Conservation (phyloP, 2,329 filamentous ascomycete species). For the Epichloe uncinata region DNA sequence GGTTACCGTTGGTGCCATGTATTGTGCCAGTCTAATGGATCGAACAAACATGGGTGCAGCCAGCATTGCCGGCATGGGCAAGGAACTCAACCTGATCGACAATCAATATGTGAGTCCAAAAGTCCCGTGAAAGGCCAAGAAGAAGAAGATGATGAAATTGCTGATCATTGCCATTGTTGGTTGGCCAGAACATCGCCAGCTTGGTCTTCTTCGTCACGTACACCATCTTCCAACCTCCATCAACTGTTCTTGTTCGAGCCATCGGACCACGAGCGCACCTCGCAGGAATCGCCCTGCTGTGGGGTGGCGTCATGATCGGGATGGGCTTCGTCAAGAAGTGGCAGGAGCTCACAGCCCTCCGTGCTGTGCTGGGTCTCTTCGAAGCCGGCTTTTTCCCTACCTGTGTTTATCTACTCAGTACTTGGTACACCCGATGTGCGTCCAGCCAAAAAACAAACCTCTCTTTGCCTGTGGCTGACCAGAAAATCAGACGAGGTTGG, state of each 20-base stretch:
- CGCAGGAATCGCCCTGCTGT: conserved; percentile 38
- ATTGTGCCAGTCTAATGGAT: conserved; percentile 68
- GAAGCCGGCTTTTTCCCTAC: conserved; percentile 62
- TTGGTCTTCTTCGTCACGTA: conserved; percentile 66
- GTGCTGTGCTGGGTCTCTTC: conserved; percentile 47
- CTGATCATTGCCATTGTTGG: not conserved
- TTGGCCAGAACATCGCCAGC: conserved; percentile 44
- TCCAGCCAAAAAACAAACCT: no score
- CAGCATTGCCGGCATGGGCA: conserved; percentile 51
- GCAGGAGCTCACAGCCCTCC: conserved; percentile 36
- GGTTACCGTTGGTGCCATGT: conserved; percentile 49
- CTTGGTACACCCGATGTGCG: conserved; percentile 57
- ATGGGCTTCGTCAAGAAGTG: conserved; percentile 49
- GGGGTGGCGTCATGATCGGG: conserved; percentile 50
- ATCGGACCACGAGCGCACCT: conserved; percentile 49
- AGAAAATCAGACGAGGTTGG: conserved; percentile 45
- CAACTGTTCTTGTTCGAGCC: conserved; percentile 54
- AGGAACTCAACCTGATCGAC: conserved; percentile 32
- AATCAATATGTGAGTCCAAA: conserved; percentile 29
- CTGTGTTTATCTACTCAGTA: conserved; percentile 58
- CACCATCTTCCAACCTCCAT: conserved; percentile 56
- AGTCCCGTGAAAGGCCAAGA: not conserved
- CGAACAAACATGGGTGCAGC: conserved; percentile 64
- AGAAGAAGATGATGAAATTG: not conserved
- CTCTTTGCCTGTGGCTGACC: not conserved